These are phyloP conservation scores for Luzula sylvatica DNA, from an alignment of 176 grass and related monocot species.

Conservation along the genomic window DNA sequence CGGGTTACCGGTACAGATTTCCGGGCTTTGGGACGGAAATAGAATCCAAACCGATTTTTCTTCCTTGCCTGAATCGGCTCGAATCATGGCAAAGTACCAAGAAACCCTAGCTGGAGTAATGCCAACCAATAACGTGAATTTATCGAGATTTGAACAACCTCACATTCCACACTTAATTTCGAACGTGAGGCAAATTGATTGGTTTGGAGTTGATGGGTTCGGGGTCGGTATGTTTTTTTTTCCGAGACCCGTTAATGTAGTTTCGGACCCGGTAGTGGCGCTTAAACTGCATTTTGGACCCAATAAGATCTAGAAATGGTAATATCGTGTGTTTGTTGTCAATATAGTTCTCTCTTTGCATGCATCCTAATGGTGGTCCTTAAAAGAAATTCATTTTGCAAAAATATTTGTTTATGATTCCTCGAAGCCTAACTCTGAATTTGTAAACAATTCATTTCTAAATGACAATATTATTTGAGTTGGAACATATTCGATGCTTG, in stretches of 20 bases:
- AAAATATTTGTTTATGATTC: background rate
- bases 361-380: too few relatives aligned
- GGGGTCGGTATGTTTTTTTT: conserved; percentile 12
- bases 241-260: too few relatives aligned
- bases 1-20: conserved; percentile 4
- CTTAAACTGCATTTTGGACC: conserved; percentile 37
- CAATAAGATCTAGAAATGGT: too few relatives aligned
- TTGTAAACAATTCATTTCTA: too few relatives aligned
- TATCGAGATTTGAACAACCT: conserved; percentile 20
- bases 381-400: background rate
- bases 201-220: conserved; percentile 9
- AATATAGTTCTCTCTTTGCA: too few relatives aligned
- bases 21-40: conserved; percentile 21
- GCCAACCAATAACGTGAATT: conserved; percentile 10
- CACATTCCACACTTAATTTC: conserved; percentile 29
- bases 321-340: too few relatives aligned
- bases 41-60: conserved; percentile 22
- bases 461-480: too few relatives aligned
- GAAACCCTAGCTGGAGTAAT: background rate
- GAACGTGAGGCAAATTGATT: conserved; percentile 14
- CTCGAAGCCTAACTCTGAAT: background rate
- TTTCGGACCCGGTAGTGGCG: conserved; percentile 35
- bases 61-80: conserved; percentile 22
- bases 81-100: too few relatives aligned
- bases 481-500: too few relatives aligned